A percentile compares a stretch with the other conserved stretches of the same genome.
Evolutionary conservation across 176 grass and related monocot genomes (phyloP).

Genomic region (Thalia dealbata): DNA sequence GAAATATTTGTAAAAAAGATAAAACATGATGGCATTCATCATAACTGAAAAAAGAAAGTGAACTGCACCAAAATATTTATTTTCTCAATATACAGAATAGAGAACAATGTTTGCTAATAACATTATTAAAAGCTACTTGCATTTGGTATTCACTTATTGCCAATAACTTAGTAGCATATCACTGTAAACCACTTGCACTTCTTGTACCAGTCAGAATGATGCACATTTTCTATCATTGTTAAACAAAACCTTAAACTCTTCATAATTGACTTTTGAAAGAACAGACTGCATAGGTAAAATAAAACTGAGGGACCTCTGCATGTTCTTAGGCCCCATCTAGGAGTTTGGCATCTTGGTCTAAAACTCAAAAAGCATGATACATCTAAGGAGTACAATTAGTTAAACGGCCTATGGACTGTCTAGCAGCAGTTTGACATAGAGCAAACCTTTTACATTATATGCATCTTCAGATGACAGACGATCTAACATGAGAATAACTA

Average conservation of each 20-base stretch:
- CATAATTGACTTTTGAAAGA: not conserved
- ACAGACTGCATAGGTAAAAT: too few species aligned
- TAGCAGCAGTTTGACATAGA: not conserved
- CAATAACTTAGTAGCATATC: not conserved
- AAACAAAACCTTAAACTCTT: not conserved
- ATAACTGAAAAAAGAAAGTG: too few species aligned
- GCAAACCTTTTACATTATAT: too few species aligned
- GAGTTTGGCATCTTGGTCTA: not conserved
- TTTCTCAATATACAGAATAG: too few species aligned
- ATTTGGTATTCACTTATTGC: too few species aligned
- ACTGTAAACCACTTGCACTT: not conserved
- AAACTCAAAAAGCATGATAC: not conserved
- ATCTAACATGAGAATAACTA: not conserved
- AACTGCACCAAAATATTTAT: too few species aligned
- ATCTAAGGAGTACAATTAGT: not conserved
- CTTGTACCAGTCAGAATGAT: not conserved
- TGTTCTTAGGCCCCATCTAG: not conserved
- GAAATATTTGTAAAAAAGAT: too few species aligned
- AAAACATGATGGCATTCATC: too few species aligned
- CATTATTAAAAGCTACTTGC: too few species aligned
- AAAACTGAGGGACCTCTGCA: not conserved
- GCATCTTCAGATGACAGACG: not conserved
- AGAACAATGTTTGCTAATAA: too few species aligned
- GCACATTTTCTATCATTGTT: not conserved
- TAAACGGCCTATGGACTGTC: not conserved